Conservation (phyloP, 495 filamentous ascomycete species). For the Cenococcum geophilum region DNA sequence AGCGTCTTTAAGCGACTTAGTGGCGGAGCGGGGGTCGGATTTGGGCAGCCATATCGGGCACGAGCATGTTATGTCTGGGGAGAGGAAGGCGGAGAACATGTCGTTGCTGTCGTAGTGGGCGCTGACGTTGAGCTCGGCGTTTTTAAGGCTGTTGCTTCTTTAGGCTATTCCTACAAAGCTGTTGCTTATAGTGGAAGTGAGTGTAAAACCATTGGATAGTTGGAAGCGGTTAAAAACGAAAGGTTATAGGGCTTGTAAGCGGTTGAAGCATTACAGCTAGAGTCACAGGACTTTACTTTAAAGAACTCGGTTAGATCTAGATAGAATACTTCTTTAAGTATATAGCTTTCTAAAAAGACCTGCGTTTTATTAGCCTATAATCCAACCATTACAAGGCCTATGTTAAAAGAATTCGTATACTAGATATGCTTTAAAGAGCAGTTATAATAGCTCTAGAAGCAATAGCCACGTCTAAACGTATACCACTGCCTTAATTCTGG, state of each 20-base stretch:
- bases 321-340: slow-evolving; percentile 61
- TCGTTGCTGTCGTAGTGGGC: slow-evolving; percentile 72
- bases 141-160: slow-evolving; percentile 57
- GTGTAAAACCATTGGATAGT: slow-evolving; percentile 48
- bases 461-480: background rate
- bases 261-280: background rate
- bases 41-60: slow-evolving; percentile 59
- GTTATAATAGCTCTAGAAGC: slow-evolving; percentile 9
- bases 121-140: slow-evolving; percentile 54
- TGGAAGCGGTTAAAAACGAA: slow-evolving; percentile 58
- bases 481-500: background rate
- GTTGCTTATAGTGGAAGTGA: slow-evolving; percentile 51
- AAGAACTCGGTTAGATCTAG: slow-evolving; percentile 59
- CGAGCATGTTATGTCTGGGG: slow-evolving; percentile 69
- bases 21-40: slow-evolving; percentile 32
- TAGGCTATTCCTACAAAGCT: slow-evolving; percentile 49
- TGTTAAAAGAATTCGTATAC: too few species aligned
- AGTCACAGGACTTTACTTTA: slow-evolving; percentile 32
- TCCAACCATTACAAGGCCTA: background rate
- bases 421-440: too few species aligned
- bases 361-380: background rate
- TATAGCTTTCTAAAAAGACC: slow-evolving; percentile 66
- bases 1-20: slow-evolving; percentile 56
- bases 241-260: slow-evolving; percentile 41
- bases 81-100: slow-evolving; percentile 67